Conservation (phyloP, 192 early-diverging fungal genomes). For the Coemansia aciculifera region DNA sequence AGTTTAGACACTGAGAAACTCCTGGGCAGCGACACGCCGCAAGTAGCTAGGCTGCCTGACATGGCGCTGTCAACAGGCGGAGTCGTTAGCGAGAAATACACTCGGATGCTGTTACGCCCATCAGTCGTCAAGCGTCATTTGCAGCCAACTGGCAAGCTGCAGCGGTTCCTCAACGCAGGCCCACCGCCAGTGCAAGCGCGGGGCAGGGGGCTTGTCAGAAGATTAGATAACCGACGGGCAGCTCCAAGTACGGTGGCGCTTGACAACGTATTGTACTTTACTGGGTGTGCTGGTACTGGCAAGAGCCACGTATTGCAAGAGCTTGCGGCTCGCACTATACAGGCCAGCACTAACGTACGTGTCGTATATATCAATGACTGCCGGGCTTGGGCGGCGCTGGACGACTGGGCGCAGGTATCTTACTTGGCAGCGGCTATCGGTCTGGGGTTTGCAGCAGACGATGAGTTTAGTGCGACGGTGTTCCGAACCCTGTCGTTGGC, state of each 20-base stretch:
- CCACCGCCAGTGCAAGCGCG: not conserved
- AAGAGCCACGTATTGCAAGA: constrained; percentile 16
- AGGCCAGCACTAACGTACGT: not conserved
- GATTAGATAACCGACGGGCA: too few relatives aligned
- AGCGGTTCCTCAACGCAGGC: not conserved
- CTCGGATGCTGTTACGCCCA: not conserved
- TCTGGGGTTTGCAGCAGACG: not conserved
- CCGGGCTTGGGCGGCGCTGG: not conserved
- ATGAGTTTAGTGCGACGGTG: not conserved
- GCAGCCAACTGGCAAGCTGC: not conserved
- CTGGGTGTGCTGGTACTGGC: constrained; percentile 8
- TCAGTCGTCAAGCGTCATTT: not conserved
- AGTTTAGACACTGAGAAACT: too few relatives aligned
- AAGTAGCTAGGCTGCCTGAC: not conserved
- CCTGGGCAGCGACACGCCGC: not conserved
- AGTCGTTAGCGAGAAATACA: not conserved
- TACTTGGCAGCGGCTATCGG: not conserved
- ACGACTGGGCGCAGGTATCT: not conserved
- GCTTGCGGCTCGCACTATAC: constrained; percentile 3
- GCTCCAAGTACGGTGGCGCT: not conserved
- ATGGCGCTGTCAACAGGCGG: not conserved
- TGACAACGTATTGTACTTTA: not conserved
- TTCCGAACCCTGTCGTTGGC: not conserved
- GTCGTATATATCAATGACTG: constrained; percentile 8
- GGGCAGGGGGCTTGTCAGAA: not conserved